Conservation (phyloP, 2,329 filamentous ascomycete species). For the Neonectria faginata region DNA sequence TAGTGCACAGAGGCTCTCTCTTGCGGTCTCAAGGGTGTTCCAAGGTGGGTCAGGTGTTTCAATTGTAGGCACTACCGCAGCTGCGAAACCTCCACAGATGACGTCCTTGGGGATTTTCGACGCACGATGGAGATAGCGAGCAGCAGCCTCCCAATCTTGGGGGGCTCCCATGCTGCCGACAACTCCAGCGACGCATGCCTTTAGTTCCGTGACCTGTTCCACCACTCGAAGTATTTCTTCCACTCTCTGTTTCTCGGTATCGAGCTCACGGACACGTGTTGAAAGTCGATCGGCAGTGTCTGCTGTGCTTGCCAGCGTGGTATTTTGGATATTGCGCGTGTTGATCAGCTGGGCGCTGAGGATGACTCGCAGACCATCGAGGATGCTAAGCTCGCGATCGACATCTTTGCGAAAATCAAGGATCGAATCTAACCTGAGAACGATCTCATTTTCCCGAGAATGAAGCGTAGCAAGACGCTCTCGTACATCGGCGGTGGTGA, state of each 20-base stretch:
- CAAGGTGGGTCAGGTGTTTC: conserved; percentile 94
- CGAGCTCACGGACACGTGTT: conserved; percentile 85
- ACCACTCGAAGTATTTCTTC: conserved; percentile 92
- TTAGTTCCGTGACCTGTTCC: conserved; percentile 95
- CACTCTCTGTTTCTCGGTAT: conserved; percentile 90
- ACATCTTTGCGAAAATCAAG: not conserved
- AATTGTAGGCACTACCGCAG: conserved; percentile 91
- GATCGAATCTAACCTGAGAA: not conserved
- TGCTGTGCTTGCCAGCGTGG: conserved; percentile 88
- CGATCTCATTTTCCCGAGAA: not conserved
- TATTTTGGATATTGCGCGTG: conserved; percentile 86
- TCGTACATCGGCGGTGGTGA: not conserved
- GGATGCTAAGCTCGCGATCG: conserved; percentile 82
- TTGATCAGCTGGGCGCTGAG: conserved; percentile 85
- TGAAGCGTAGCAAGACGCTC: not conserved
- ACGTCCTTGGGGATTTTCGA: conserved; percentile 84
- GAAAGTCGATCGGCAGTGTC: conserved; percentile 88
- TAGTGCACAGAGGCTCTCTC: conserved; percentile 87
- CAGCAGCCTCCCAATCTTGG: conserved; percentile 98
- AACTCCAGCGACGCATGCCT: conserved; percentile 94
- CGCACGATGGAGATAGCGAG: conserved; percentile 86
- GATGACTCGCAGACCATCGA: conserved; percentile 89
- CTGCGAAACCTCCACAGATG: conserved; percentile 87
- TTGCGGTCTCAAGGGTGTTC: conserved; percentile 86
- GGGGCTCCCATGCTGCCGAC: conserved; percentile 98